Base-by-base conservation (phyloP, 2,329 filamentous ascomycete genomes). In the Gaeumannomyces sp. region DNA sequence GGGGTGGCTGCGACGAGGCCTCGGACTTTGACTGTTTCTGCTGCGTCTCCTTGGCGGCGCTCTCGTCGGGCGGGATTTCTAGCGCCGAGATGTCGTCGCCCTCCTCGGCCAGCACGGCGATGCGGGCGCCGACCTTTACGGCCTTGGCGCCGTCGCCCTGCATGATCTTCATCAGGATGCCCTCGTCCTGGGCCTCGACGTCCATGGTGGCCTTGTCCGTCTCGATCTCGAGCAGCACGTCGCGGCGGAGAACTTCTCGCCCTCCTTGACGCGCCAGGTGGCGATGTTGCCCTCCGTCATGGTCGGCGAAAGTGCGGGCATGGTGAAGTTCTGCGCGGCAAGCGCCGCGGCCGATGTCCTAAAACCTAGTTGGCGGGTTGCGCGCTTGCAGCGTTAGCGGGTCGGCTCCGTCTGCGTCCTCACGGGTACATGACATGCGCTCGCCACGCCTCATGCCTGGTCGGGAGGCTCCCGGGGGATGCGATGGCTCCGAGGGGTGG, bases 161-260 rank as follows among this genome's bases (percentile, higher is more conserved):
- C 73, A 88, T 85, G 71, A 96, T 94, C 82, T 95, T 96, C 74
- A 93, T 88, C 76, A 96, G 79, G 70, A 94, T 81, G 58, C 93
- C 92, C 73, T 96, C 92, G 59, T 96, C 92, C 79, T 95, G 92
- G 57, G 92, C 92, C 81, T 96, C 93, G 31, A 96, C 92, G 71
- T 96, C 93, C 92, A 96, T 96, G 65, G 91, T 91, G 65, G 92
- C 92, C 83, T 96, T 96, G 78, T 96, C 92, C 66, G 92, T 96
- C 80, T 96, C 92, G 75, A 96, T 95, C 78, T 96, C 92, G 66
- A 96, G 86, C 63, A 96, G 83, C 38, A 96, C 91, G 76, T 96
- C 92, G 70, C 92, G 65, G 92, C 90, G 62, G 85, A 82, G 77
- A 92, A 96, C 63, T 86, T 83, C 70, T 95, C 91, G 74, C 92